A percentile compares a stretch with the other conserved stretches of the same genome.
These are phyloP conservation scores for Chlorella sp. DNA, from an alignment of 139 green algal species.

Conservation along the genomic window DNA sequence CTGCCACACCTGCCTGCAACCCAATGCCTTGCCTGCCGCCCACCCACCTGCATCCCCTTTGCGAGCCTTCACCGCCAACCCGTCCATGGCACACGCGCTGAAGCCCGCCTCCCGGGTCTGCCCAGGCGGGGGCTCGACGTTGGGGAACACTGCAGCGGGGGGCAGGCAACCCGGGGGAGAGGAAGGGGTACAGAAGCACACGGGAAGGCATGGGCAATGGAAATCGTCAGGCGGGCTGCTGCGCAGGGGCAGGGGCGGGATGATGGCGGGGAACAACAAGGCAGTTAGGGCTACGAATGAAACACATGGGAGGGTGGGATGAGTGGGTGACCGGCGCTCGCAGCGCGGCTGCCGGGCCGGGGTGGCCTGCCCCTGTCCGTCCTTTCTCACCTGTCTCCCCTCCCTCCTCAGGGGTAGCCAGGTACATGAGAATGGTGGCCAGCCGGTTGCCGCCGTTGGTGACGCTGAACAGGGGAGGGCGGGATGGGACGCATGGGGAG, in stretches of 20 bases:
- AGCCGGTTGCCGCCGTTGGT: constrained; percentile 75
- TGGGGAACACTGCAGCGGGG: constrained; percentile 51
- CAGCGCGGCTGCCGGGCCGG: too few species aligned
- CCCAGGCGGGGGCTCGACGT: constrained; percentile 11
- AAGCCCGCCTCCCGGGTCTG: constrained; percentile 43
- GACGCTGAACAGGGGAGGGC: not conserved
- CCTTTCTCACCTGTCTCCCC: constrained; percentile 50
- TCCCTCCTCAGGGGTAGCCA: constrained; percentile 55
- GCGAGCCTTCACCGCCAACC: constrained; percentile 50
- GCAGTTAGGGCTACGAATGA: not conserved
- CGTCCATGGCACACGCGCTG: constrained; percentile 53
- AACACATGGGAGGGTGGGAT: not conserved
- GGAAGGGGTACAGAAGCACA: not conserved
- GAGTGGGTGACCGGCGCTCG: too few species aligned
- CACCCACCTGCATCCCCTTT: constrained; percentile 45
- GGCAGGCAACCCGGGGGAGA: not conserved
- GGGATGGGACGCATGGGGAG: too few species aligned
- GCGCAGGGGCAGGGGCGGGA: too few species aligned
- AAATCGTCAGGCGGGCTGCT: too few species aligned
- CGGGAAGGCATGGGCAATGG: not conserved
- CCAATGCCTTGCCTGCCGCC: too few species aligned
- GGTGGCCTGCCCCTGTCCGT: too few species aligned
- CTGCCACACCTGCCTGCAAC: too few species aligned
- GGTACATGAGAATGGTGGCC: constrained; percentile 86
- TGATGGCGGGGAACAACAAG: too few species aligned